Base-by-base conservation (phyloP, 352 stramenopile species). In the Phytopythium helicoides region DNA sequence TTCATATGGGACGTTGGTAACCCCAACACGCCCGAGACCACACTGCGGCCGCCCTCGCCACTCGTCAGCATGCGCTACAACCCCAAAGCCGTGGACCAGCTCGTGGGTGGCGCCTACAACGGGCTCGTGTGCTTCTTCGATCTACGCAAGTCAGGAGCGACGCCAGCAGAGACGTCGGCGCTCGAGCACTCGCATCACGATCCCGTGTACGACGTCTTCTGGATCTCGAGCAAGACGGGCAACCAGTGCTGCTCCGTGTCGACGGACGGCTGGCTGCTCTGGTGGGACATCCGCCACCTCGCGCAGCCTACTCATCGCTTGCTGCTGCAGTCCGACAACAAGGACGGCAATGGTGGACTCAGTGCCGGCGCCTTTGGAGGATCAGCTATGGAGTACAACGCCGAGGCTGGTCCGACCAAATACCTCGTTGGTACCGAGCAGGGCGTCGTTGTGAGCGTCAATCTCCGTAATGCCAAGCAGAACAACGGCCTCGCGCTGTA, bases 1-100 rank as follows among this genome's bases (percentile, higher is more conserved):
- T 99, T 98, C 66, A 97, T 99, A 52, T 99, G 96, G 96, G 96
- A 99, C 59, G 93, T 98, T 19, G 75, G 95, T 58, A 98, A 98
- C 71, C 96, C 96, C 8, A 99, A 99, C 62, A 98, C 92, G 12
- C 96, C 96, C 26, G 92, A 98, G 62, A 91, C 91, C 25, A 96
- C 93, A 33, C 76, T 99, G 48, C 82, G 94, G 47, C 93, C 96
- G 23, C 71, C 78, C 8, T 89, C 74, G 18, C 94, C 92, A n/a
- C 79, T 96, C 12, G 80, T 91, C 42, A 95, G 82, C 63, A 86
- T 99, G 66, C 85, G 94, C 8, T 99, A 97, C 75, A 99, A 99
- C 56, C 95, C 93, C 3, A 99, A 99, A 68, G 96, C 87, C 12
- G 92, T 96, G 15, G 95, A 99, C 53, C 95, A 96, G 47, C 79